Evolutionary conservation across 371 early-diverging fungal species (phyloP).

Genomic region (Mortierella sp.): DNA sequence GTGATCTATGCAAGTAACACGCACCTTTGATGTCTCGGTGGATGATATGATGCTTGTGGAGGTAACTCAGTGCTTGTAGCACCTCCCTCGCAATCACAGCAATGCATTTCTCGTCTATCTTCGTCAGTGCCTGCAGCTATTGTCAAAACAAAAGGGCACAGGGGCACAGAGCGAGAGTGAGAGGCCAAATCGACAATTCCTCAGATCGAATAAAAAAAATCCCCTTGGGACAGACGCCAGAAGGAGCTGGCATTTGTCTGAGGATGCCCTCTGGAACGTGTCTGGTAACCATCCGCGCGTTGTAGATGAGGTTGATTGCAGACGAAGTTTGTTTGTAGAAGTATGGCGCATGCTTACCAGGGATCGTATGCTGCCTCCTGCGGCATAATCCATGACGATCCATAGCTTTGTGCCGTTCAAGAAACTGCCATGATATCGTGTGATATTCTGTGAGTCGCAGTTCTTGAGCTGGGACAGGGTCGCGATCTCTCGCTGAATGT

Average conservation of each 20-base stretch:
- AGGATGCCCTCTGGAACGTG: no score
- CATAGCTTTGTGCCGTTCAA: conserved; percentile 93
- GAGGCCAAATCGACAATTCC: neutral
- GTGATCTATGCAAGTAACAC: neutral
- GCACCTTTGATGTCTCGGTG: conserved; percentile 98
- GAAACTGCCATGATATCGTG: conserved; percentile 93
- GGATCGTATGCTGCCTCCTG: conserved; percentile 90
- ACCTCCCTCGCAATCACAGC: conserved; percentile 91
- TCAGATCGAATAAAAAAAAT: no score
- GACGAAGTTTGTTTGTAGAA: no score
- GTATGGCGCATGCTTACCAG: conserved; percentile 64
- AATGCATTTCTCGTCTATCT: conserved; percentile 89
- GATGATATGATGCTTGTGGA: conserved; percentile 95
- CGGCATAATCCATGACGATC: conserved; percentile 98
- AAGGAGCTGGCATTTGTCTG: no score
- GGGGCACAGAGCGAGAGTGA: neutral
- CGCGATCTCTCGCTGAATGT: conserved; percentile 94
- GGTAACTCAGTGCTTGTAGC: conserved; percentile 87
- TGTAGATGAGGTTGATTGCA: no score
- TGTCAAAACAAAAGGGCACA: no score
- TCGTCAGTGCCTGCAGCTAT: conserved; percentile 58
- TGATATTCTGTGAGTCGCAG: conserved; percentile 90
- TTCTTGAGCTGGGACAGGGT: conserved; percentile 86
- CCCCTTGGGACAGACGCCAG: no score
- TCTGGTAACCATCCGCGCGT: no score